Conservation (phyloP, 2,329 filamentous ascomycete species). For the Fusarium cicatricum region DNA sequence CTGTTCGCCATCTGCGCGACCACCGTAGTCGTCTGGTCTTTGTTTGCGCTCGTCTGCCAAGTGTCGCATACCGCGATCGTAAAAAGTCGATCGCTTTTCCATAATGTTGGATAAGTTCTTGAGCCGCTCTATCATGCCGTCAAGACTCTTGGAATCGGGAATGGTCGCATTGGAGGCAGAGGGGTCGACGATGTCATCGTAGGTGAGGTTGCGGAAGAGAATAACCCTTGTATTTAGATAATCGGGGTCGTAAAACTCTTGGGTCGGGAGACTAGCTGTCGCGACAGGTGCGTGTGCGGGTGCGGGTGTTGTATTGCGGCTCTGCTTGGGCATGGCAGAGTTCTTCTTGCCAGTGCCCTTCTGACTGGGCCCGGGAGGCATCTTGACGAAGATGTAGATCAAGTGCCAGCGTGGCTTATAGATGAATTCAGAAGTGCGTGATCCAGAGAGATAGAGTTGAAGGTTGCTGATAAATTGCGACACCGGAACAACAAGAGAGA, state of each 20-base stretch:
- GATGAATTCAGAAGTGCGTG: neutral
- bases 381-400: slow-evolving; percentile 41
- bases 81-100: slow-evolving; percentile 71
- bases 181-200: slow-evolving; percentile 75
- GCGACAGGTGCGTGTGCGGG: slow-evolving; percentile 59
- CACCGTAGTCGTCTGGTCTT: slow-evolving; percentile 61
- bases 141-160: slow-evolving; percentile 69
- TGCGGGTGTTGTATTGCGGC: slow-evolving; percentile 78
- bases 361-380: slow-evolving; percentile 67
- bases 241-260: slow-evolving; percentile 66
- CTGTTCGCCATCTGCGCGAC: slow-evolving; percentile 58
- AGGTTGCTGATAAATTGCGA: slow-evolving; percentile 29
- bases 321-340: slow-evolving; percentile 70
- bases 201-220: slow-evolving; percentile 65
- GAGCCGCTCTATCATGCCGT: slow-evolving; percentile 70
- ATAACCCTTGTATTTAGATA: slow-evolving; percentile 72
- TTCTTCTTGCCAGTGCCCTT: slow-evolving; percentile 73
- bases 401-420: neutral
- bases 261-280: slow-evolving; percentile 62
- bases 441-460: slow-evolving; percentile 6
- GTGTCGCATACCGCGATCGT: slow-evolving; percentile 77
- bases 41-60: slow-evolving; percentile 72
- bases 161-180: slow-evolving; percentile 64
- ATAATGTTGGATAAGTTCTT: slow-evolving; percentile 71
- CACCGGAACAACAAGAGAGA: slow-evolving; percentile 10